These are phyloP conservation scores for Ophiostoma populinum DNA, from an alignment of 2,329 filamentous ascomycete species.

Conservation along the genomic window DNA sequence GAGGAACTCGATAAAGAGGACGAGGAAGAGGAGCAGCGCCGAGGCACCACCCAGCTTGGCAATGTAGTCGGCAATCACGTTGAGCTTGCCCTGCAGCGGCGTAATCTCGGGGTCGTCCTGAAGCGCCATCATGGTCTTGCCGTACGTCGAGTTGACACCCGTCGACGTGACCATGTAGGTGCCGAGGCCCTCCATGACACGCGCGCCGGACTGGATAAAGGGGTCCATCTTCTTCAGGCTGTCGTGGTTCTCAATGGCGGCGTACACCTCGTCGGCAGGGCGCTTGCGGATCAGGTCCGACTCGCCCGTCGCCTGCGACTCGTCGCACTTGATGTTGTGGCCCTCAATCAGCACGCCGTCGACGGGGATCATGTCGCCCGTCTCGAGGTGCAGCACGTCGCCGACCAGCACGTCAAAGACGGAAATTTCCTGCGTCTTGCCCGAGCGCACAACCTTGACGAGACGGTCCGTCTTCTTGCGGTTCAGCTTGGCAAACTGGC, in stretches of 20 bases:
- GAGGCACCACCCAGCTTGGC: conserved; percentile 62
- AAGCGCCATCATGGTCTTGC: conserved; percentile 57
- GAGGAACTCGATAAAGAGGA: conserved; percentile 74
- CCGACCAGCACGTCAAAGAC: conserved; percentile 53
- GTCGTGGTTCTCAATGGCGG: conserved; percentile 49
- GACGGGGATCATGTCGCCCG: conserved; percentile 57
- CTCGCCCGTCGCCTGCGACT: conserved; percentile 64
- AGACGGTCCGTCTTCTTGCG: conserved; percentile 61
- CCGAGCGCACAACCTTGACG: conserved; percentile 56
- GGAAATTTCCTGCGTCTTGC: conserved; percentile 50
- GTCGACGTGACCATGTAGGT: conserved; percentile 60
- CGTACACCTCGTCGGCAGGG: conserved; percentile 48
- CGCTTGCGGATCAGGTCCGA: conserved; percentile 58
- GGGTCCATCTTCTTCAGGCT: conserved; percentile 58
- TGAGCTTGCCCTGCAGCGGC: conserved; percentile 60
- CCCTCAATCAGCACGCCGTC: conserved; percentile 58
- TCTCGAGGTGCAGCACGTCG: conserved; percentile 56
- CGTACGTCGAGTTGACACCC: conserved; percentile 56
- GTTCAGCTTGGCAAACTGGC: conserved; percentile 63
- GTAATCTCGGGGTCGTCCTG: conserved; percentile 61
- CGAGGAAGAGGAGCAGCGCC: conserved; percentile 63
- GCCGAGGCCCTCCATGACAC: conserved; percentile 61
- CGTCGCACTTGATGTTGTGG: conserved; percentile 59
- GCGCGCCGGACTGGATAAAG: conserved; percentile 70
- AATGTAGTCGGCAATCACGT: conserved; percentile 59